These are phyloP conservation scores for Lichenothelia convexa DNA, from an alignment of 495 filamentous ascomycete species.

Conservation along the genomic window DNA sequence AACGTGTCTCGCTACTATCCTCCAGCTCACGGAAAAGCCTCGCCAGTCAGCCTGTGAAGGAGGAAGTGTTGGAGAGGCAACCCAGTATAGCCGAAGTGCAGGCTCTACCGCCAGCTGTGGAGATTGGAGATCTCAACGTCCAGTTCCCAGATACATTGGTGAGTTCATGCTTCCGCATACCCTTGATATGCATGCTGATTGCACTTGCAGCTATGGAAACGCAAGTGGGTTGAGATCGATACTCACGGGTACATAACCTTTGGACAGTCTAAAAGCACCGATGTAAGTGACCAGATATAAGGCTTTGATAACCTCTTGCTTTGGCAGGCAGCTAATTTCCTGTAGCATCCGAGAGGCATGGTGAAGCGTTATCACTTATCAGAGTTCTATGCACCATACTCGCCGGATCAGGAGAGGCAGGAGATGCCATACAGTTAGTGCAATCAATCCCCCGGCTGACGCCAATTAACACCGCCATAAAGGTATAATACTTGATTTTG, in stretches of 20 bases:
- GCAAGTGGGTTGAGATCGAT: conserved; percentile 63
- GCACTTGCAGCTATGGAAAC: conserved; percentile 54
- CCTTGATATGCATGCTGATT: background rate
- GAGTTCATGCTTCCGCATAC: conserved; percentile 2
- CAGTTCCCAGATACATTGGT: conserved; percentile 79
- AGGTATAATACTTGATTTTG: conserved; percentile 60
- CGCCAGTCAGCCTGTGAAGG: conserved; percentile 19
- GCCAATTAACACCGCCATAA: too few species aligned
- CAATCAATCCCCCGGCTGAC: too few species aligned
- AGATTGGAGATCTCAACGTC: conserved; percentile 76
- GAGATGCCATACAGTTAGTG: conserved; percentile 82
- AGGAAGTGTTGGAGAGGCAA: too few species aligned
- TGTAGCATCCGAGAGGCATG: conserved; percentile 27
- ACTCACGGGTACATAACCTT: conserved; percentile 59
- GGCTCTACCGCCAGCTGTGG: conserved; percentile 23
- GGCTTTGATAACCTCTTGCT: too few species aligned
- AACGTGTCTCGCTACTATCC: conserved; percentile 52
- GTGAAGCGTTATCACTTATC: conserved; percentile 63
- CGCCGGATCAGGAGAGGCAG: conserved; percentile 73
- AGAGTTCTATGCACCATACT: conserved; percentile 58
- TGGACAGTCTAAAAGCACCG: conserved; percentile 29
- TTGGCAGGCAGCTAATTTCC: too few species aligned
- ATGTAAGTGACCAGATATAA: too few species aligned
- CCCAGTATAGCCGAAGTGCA: too few species aligned
- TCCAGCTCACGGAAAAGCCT: conserved; percentile 42